Conservation (phyloP, 371 early-diverging fungal genomes). For the Parasitella parasitica region DNA sequence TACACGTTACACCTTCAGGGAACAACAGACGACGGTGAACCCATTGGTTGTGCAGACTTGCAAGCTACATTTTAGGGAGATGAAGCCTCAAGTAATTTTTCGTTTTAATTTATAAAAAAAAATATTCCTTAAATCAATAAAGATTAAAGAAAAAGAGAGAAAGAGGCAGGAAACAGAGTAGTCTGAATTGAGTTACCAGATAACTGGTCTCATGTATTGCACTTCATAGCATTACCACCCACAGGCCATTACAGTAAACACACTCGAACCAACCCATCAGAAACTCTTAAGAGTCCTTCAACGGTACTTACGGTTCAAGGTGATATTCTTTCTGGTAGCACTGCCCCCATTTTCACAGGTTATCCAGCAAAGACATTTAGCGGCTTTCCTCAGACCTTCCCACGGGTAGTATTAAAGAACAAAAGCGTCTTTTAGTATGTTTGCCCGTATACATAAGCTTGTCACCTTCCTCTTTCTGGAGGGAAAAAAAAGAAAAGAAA, state of each 20-base stretch:
- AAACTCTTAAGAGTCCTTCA: constrained; percentile 10
- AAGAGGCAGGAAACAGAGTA: constrained; percentile 44
- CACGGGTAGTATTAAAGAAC: constrained; percentile 45
- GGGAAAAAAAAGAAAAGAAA: constrained; percentile 18
- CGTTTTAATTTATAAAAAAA: background rate
- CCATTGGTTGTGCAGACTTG: background rate
- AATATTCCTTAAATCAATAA: background rate
- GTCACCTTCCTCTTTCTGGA: constrained; percentile 27
- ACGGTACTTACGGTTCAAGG: constrained; percentile 18
- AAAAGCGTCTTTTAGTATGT: constrained; percentile 40
- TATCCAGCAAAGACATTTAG: constrained; percentile 45
- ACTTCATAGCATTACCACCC: constrained; percentile 50
- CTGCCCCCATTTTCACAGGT: constrained; percentile 44
- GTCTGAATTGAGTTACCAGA: constrained; percentile 53
- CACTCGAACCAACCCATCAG: constrained; percentile 23
- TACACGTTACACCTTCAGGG: background rate
- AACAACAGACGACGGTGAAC: background rate
- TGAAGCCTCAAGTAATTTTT: background rate
- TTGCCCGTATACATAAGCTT: constrained; percentile 56
- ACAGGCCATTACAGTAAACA: constrained; percentile 41
- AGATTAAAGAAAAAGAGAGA: background rate
- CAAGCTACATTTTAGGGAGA: background rate
- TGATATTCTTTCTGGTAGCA: constrained; percentile 40
- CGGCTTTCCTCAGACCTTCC: constrained; percentile 59
- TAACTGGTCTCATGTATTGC: constrained; percentile 48